Base-by-base conservation (phyloP, 768 basidiomycete species). In the Leccinum rimulosum region DNA sequence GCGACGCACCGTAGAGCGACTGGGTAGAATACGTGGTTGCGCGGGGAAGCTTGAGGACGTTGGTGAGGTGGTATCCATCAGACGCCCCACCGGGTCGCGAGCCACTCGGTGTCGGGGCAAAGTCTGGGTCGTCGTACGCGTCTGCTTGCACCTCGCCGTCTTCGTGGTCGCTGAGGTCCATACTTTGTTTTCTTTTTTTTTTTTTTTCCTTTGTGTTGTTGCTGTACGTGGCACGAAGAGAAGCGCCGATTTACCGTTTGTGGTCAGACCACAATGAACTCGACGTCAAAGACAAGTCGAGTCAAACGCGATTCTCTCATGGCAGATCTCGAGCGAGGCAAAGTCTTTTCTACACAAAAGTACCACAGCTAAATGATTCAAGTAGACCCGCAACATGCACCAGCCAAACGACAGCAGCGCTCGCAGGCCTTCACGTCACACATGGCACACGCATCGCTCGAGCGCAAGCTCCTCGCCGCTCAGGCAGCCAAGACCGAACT, bases 341-440 rank as follows among this genome's bases (percentile, higher is more conserved):
- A 47, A 25, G 25, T 22, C 11, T 25, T 30, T 19, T 1, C 43
- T 19, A n/a, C 30, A 4, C 43, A 3, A 25, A 65, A 27, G 12
- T 28, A 28, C 53, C 1, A 35, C 1, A 22, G 22, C 51, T 11
- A 11, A 25, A 27, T 60, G 1, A 15, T 22, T 25, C 1, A 10
- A 40, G 11, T 68, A 89, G 87, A 89, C 66, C 84, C 86, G 3
- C 84, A 88, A 48, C 77, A 83, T 38, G 86, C 85, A 3, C 78
- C 83, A 0, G 80, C 87, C 12, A 90, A 88, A 70, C 81, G 88
- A 11, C 85, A 84, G 51, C 86, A 87, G 62, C 82, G 85, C n/a
- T 59, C 73, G 2, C 84, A 86, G 62, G 80, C 82, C 0, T 84
- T 91, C 64, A 79, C 82, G 0, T 82, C 86, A 0, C 80, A 83